phyloP scores from a whole-genome alignment of 2,329 filamentous ascomycete species.

The Sporothrix humicola region DNA sequence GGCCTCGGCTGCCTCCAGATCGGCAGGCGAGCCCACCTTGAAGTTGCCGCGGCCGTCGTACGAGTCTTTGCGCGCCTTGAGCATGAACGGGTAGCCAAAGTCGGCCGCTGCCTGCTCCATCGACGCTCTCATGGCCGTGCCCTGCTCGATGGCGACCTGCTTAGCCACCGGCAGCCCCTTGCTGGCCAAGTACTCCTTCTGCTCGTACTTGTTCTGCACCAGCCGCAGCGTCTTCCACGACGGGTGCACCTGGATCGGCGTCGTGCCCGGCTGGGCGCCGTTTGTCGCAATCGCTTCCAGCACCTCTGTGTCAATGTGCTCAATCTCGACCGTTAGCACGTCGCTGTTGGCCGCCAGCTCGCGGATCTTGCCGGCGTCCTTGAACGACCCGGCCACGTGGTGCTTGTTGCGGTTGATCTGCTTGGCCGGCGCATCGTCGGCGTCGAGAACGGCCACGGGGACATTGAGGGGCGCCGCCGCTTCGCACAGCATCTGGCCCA shows the following conservation, averaged over 20 bases:
- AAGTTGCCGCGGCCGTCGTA: slow-evolving; percentile 85
- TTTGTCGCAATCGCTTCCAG: slow-evolving; percentile 80
- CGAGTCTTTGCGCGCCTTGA: slow-evolving; percentile 87
- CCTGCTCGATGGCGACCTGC: slow-evolving; percentile 66
- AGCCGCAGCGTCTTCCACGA: slow-evolving; percentile 84
- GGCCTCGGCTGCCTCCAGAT: slow-evolving; percentile 67
- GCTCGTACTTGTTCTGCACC: slow-evolving; percentile 92
- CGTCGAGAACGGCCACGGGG: slow-evolving; percentile 79
- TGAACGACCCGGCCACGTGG: slow-evolving; percentile 88
- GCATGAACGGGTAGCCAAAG: slow-evolving; percentile 85
- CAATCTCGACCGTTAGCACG: slow-evolving; percentile 90
- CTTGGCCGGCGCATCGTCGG: slow-evolving; percentile 77
- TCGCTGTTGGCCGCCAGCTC: slow-evolving; percentile 78
- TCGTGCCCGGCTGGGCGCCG: slow-evolving; percentile 53
- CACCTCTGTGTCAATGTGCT: slow-evolving; percentile 90
- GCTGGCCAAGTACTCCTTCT: slow-evolving; percentile 78
- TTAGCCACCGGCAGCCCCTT: slow-evolving; percentile 74
- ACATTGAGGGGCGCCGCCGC: slow-evolving; percentile 77
- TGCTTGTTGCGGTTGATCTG: slow-evolving; percentile 71
- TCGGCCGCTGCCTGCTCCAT: slow-evolving; percentile 66
- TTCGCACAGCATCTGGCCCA: slow-evolving; percentile 93
- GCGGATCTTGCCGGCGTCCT: slow-evolving; percentile 77
- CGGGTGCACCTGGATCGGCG: slow-evolving; percentile 66
- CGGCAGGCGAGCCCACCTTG: slow-evolving; percentile 53
- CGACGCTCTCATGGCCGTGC: slow-evolving; percentile 61